These are phyloP conservation scores for Gossypium longicalyx DNA, from an alignment of 345 rosid species.

Conservation along the genomic window DNA sequence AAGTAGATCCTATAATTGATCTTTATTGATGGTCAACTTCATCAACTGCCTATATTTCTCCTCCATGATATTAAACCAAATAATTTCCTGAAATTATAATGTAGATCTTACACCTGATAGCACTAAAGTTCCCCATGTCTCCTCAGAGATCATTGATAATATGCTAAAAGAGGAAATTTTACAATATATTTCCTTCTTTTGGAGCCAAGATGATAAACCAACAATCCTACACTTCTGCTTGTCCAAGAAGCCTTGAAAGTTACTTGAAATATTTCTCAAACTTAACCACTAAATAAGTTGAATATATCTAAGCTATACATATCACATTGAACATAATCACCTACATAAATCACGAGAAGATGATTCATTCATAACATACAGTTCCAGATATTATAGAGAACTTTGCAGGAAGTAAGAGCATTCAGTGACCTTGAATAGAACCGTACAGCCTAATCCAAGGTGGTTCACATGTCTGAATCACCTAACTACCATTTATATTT, in stretches of 20 bases:
- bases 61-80: neutral
- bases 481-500: constrained; percentile 2
- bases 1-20: neutral
- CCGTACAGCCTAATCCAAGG: neutral
- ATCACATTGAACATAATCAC: neutral
- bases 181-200: neutral
- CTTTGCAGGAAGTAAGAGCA: neutral
- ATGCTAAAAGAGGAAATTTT: neutral
- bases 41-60: neutral
- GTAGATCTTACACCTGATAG: neutral
- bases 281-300: neutral
- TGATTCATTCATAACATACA: neutral
- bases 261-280: neutral
- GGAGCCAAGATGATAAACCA: neutral
- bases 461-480: neutral
- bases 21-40: neutral
- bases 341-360: neutral
- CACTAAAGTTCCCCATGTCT: neutral
- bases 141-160: neutral
- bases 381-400: neutral
- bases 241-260: neutral
- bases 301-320: neutral
- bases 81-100: neutral
- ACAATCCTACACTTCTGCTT: neutral
- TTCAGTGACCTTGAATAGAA: neutral